phyloP scores from a whole-genome alignment of 1,284 basidiomycete species.

The Ceratobasidium sp. region DNA sequence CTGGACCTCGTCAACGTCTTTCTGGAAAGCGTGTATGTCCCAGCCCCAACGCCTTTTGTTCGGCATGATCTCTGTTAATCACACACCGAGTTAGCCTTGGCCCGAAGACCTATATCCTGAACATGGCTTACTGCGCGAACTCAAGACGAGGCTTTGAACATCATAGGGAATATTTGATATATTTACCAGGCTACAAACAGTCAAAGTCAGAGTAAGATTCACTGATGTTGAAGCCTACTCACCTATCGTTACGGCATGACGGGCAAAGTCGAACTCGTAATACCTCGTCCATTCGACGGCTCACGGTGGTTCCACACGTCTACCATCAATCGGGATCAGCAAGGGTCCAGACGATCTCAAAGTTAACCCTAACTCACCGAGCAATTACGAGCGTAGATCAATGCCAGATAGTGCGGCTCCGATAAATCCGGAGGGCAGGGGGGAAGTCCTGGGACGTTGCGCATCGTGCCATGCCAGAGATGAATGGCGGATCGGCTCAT shows the following conservation, averaged over 20 bases:
- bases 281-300: not conserved
- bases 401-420: slow-evolving; percentile 51
- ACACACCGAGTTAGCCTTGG: not conserved
- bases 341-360: not conserved
- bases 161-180: not conserved
- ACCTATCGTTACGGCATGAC: not conserved
- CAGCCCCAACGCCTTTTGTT: slow-evolving; percentile 24
- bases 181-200: not conserved
- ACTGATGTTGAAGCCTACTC: not conserved
- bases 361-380: slow-evolving; percentile 7
- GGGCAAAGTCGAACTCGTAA: slow-evolving; percentile 31
- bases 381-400: slow-evolving; percentile 50
- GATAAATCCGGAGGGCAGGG: slow-evolving; percentile 50
- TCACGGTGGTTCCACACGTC: not conserved
- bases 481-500: slow-evolving; percentile 46
- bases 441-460: slow-evolving; percentile 45
- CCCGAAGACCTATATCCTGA: not conserved
- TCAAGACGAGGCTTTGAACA: not conserved
- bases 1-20: not conserved
- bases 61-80: slow-evolving; percentile 6
- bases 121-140: slow-evolving; percentile 12
- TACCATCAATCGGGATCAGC: not conserved
- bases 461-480: slow-evolving; percentile 49
- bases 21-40: not conserved
- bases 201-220: not conserved